These are phyloP conservation scores for Pythium graminicola DNA, from an alignment of 352 stramenopile genomes.

Conservation along the genomic window DNA sequence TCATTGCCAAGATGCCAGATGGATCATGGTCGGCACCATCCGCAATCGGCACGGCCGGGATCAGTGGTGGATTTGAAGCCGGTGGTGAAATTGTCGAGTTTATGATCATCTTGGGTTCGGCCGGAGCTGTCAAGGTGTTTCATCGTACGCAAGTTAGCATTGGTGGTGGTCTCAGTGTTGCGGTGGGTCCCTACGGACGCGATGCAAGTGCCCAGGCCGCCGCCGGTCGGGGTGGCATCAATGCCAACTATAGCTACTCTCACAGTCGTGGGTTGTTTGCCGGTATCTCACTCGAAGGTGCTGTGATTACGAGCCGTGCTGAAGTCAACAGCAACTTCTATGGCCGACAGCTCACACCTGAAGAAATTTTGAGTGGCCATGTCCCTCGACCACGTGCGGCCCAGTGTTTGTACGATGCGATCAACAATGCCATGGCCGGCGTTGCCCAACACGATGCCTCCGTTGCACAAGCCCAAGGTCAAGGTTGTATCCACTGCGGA, in stretches of 20 bases:
- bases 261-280: conserved; percentile 91
- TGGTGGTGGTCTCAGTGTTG: conserved; percentile 87
- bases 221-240: conserved; percentile 60
- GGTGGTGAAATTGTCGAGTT: conserved; percentile 92
- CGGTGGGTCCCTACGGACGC: conserved; percentile 86
- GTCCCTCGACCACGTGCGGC: conserved; percentile 54
- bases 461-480: conserved; percentile 13
- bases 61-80: conserved; percentile 81
- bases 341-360: conserved; percentile 70
- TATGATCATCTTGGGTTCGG: conserved; percentile 92
- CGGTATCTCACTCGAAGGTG: conserved; percentile 91
- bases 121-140: conserved; percentile 89
- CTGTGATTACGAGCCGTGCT: conserved; percentile 84
- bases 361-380: conserved; percentile 62
- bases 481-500: conserved; percentile 43
- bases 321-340: conserved; percentile 96
- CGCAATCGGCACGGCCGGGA: conserved; percentile 89
- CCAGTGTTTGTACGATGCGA: conserved; percentile 72
- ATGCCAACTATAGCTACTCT: conserved; percentile 93
- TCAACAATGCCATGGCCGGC: conserved; percentile 59
- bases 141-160: conserved; percentile 87
- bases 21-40: conserved; percentile 89
- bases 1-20: conserved; percentile 85
- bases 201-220: conserved; percentile 77
- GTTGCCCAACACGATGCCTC: conserved; percentile 55